These are phyloP conservation scores for Picochlorum sp. DNA, from an alignment of 139 green algal species.

Conservation along the genomic window DNA sequence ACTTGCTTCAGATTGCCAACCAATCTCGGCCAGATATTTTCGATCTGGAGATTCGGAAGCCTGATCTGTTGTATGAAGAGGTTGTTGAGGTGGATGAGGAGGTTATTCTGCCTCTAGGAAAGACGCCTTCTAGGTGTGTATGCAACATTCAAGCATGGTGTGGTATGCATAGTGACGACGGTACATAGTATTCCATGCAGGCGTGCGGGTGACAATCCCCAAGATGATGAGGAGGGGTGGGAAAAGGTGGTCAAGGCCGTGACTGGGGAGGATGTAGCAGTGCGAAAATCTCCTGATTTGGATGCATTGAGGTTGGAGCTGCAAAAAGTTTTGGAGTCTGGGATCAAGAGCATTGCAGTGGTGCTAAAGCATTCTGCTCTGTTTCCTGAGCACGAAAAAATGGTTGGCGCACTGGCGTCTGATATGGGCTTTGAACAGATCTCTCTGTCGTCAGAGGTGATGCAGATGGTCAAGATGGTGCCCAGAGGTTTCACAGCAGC, in stretches of 20 bases:
- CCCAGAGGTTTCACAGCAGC: constrained; percentile 88
- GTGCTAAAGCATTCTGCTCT: constrained; percentile 90
- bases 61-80: constrained; percentile 57
- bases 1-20: constrained; percentile 94
- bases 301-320: constrained; percentile 31
- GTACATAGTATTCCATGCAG: neutral
- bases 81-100: constrained; percentile 88
- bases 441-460: constrained; percentile 67
- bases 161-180: too few species aligned
- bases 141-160: neutral
- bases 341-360: constrained; percentile 79
- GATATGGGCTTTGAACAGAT: constrained; percentile 67
- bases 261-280: constrained; percentile 72
- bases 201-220: neutral
- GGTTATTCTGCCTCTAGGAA: constrained; percentile 66
- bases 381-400: constrained; percentile 43
- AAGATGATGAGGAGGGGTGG: neutral
- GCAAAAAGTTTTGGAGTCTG: constrained; percentile 47
- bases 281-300: constrained; percentile 56
- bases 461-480: constrained; percentile 98
- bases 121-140: constrained; percentile 10
- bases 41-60: constrained; percentile 65
- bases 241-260: constrained; percentile 7
- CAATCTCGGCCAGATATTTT: constrained; percentile 84
- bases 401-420: constrained; percentile 46